Conservation (phyloP, 805 yeast species). For the Lipomyces orientalis region DNA sequence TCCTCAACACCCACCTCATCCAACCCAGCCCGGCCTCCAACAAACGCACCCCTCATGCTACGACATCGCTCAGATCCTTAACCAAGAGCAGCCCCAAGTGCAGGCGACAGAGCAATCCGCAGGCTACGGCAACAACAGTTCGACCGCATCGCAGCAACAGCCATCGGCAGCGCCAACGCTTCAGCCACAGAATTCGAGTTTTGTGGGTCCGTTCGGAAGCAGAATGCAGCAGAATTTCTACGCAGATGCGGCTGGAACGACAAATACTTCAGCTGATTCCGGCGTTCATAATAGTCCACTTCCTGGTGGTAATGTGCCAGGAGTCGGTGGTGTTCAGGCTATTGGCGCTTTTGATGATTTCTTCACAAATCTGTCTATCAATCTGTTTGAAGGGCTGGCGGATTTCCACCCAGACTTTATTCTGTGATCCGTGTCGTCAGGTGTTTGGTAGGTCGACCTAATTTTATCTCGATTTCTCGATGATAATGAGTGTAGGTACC, state of each 20-base stretch:
- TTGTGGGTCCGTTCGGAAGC: neutral
- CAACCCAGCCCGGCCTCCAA: neutral
- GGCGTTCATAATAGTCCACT: slow-evolving; percentile 26
- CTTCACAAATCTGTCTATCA: slow-evolving; percentile 18
- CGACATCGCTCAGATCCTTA: slow-evolving; percentile 11
- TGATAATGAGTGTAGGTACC: too few relatives aligned
- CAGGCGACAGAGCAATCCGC: neutral
- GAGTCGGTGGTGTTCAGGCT: neutral
- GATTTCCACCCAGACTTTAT: slow-evolving; percentile 24
- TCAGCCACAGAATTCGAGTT: slow-evolving; percentile 5
- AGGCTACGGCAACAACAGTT: slow-evolving; percentile 2
- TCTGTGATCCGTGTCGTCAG: slow-evolving; percentile 3
- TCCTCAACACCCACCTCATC: neutral
- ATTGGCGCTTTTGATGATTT: slow-evolving; percentile 27
- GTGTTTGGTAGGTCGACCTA: too few relatives aligned
- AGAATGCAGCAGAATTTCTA: neutral
- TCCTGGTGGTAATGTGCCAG: slow-evolving; percentile 13
- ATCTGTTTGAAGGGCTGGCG: slow-evolving; percentile 28
- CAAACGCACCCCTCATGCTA: neutral
- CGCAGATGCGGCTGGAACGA: neutral
- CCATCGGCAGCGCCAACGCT: slow-evolving; percentile 18
- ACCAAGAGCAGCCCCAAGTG: neutral
- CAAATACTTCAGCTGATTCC: neutral
- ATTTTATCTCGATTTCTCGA: too few relatives aligned
- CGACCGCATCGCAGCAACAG: slow-evolving; percentile 8